phyloP scores from a whole-genome alignment of 108 stramenopile species.

The Discostella pseudostelligera region DNA sequence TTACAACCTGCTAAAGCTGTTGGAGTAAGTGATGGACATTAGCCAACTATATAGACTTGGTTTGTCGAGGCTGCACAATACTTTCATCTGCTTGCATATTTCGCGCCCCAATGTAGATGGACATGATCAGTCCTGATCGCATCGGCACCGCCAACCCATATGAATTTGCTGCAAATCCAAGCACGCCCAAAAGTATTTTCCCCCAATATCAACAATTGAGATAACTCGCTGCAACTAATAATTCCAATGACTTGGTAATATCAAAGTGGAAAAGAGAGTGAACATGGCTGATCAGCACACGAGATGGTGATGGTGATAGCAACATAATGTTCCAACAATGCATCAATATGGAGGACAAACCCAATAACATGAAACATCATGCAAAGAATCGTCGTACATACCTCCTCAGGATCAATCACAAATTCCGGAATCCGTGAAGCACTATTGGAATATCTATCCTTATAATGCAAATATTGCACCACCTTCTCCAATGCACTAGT shows the following conservation, averaged over 20 bases:
- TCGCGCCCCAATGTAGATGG: too few species aligned
- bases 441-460: constrained; percentile 64
- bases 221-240: constrained; percentile 84
- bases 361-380: neutral
- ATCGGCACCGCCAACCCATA: too few species aligned
- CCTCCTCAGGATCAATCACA: constrained; percentile 79
- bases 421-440: constrained; percentile 76
- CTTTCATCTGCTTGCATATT: too few species aligned
- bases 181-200: neutral
- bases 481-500: constrained; percentile 75
- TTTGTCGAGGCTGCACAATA: too few species aligned
- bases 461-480: constrained; percentile 80
- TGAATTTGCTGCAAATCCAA: too few species aligned
- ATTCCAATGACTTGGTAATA: constrained; percentile 62
- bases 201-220: constrained; percentile 59
- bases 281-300: too few species aligned
- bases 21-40: too few species aligned
- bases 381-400: constrained; percentile 14
- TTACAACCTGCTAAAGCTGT: too few species aligned
- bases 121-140: too few species aligned
- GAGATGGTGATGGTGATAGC: too few species aligned
- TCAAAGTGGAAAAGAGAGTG: neutral
- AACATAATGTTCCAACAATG: neutral
- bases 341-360: neutral
- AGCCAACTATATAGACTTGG: too few species aligned